Percentiles rank a stretch among this genome's conserved stretches.
Conservation (phyloP, 306 rosid genomes). For the Hylodesmum podocarpum region DNA sequence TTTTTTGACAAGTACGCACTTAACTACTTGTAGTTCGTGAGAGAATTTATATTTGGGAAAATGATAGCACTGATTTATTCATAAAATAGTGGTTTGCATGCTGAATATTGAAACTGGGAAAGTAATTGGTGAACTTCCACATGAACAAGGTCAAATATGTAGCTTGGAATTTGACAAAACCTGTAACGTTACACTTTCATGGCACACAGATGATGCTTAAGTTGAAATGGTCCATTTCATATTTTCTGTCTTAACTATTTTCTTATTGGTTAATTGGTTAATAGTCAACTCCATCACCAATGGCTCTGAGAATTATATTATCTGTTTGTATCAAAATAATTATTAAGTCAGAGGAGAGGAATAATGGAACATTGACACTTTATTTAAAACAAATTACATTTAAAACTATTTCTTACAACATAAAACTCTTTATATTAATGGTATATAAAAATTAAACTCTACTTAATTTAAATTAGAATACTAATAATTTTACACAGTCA, state of each 20-base stretch:
- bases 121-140: neutral
- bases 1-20: neutral
- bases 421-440: no score
- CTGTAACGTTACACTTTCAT: neutral
- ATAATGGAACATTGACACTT: no score
- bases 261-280: neutral
- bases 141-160: constrained; percentile 11
- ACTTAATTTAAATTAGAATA: no score
- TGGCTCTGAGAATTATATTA: neutral
- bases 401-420: no score
- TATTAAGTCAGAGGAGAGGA: no score
- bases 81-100: no score
- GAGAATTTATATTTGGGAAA: neutral
- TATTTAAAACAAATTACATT: no score
- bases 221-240: neutral
- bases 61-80: neutral
- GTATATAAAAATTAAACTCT: no score
- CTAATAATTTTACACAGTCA: neutral
- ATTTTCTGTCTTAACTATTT: neutral
- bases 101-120: neutral
- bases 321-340: no score
- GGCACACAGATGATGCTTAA: neutral
- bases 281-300: neutral
- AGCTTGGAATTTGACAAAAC: neutral
- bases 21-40: neutral